A percentile compares a stretch with the other conserved stretches of the same genome.
These are phyloP conservation scores for Pterulicium gracile DNA, from an alignment of 1,284 basidiomycete genomes.

Conservation along the genomic window DNA sequence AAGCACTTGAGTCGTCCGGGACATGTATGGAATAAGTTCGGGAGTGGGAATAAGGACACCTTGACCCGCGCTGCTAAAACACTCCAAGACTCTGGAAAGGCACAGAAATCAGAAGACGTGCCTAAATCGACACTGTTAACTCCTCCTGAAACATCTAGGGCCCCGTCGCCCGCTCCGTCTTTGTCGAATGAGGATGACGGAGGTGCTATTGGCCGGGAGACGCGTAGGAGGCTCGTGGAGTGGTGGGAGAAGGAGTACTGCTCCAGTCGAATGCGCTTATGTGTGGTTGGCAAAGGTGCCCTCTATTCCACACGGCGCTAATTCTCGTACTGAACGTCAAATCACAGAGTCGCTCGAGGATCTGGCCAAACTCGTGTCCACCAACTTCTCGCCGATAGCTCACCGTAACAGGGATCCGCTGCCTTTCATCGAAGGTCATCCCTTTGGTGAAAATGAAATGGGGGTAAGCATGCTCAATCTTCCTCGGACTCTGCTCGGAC, in stretches of 20 bases:
- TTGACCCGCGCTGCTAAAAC: slow-evolving; percentile 62
- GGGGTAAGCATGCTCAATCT: slow-evolving; percentile 34
- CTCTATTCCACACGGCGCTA: slow-evolving; percentile 3
- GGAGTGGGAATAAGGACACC: slow-evolving; percentile 83
- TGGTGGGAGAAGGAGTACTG: slow-evolving; percentile 96
- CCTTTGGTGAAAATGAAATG: slow-evolving; percentile 65
- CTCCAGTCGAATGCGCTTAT: slow-evolving; percentile 89
- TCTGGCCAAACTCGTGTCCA: slow-evolving; percentile 59
- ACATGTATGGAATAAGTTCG: slow-evolving; percentile 92
- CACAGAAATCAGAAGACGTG: not conserved
- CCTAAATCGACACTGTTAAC: slow-evolving; percentile 11
- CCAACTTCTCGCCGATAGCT: slow-evolving; percentile 66
- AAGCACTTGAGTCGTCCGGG: slow-evolving; percentile 77
- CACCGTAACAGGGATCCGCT: slow-evolving; percentile 61
- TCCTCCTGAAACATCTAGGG: slow-evolving; percentile 27
- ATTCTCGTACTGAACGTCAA: too few species aligned
- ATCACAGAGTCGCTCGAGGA: slow-evolving; percentile 73
- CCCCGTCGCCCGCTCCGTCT: slow-evolving; percentile 55
- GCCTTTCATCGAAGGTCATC: slow-evolving; percentile 66
- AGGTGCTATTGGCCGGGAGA: slow-evolving; percentile 75
- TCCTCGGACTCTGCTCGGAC: slow-evolving; percentile 5
- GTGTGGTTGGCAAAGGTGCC: slow-evolving; percentile 76
- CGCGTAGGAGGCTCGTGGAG: slow-evolving; percentile 82
- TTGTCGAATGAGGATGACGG: slow-evolving; percentile 61
- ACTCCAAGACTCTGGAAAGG: slow-evolving; percentile 24